A percentile compares a stretch with the other conserved stretches of the same genome.
These are phyloP conservation scores for Coleophoma eucalyptorum DNA, from an alignment of 2,329 filamentous ascomycete genomes.

Conservation along the genomic window DNA sequence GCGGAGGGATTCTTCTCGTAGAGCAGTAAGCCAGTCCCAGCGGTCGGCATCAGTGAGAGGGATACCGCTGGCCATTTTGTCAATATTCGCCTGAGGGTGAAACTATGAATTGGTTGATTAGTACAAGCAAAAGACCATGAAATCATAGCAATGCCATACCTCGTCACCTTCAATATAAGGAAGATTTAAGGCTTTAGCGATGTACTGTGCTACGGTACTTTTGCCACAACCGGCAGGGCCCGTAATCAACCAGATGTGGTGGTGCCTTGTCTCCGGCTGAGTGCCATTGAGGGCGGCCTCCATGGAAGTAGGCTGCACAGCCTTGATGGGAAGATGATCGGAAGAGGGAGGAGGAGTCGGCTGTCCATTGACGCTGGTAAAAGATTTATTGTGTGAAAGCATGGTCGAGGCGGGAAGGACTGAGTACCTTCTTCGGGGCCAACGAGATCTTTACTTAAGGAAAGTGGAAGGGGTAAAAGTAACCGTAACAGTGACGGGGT, in stretches of 20 bases:
- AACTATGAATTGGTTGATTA: conserved; percentile 44
- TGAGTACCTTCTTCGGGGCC: neutral
- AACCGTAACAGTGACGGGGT: too few relatives aligned
- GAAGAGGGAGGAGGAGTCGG: conserved; percentile 15
- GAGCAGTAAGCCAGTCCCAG: conserved; percentile 90
- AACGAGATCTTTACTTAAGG: neutral
- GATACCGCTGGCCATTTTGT: conserved; percentile 84
- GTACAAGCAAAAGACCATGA: conserved; percentile 1
- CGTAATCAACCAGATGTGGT: conserved; percentile 79
- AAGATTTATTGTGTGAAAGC: conserved; percentile 15
- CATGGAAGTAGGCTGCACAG: conserved; percentile 11
- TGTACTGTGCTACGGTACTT: conserved; percentile 66
- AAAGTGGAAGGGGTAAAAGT: neutral
- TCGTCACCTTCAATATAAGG: conserved; percentile 77
- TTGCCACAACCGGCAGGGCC: conserved; percentile 79
- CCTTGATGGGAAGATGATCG: conserved; percentile 19
- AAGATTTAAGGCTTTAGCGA: conserved; percentile 58
- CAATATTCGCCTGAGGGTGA: conserved; percentile 73
- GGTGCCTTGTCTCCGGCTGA: conserved; percentile 27
- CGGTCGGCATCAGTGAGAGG: conserved; percentile 90
- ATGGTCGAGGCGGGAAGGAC: neutral
- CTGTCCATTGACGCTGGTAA: conserved; percentile 18
- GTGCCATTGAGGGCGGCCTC: conserved; percentile 4
- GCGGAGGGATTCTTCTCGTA: conserved; percentile 65
- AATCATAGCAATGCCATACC: conserved; percentile 37